Conservation (phyloP, 768 basidiomycete genomes). For the Kwoniella bestiolae region DNA sequence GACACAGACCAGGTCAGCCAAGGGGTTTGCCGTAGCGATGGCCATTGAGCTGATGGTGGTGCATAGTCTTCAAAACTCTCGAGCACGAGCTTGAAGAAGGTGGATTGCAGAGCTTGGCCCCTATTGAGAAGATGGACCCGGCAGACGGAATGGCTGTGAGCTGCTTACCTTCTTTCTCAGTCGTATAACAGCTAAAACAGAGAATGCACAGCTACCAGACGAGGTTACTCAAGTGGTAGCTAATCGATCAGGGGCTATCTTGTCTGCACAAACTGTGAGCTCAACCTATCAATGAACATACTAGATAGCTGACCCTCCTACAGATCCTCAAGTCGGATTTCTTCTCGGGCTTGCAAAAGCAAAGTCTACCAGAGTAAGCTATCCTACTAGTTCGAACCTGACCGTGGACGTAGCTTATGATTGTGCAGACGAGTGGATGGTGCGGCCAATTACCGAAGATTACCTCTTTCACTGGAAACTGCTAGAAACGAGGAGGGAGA, state of each 20-base stretch:
- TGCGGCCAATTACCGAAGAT: constrained; percentile 86
- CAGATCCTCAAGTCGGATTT: constrained; percentile 79
- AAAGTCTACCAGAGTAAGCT: constrained; percentile 87
- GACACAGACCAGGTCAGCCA: constrained; percentile 74
- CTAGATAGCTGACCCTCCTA: constrained; percentile 63
- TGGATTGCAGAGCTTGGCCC: constrained; percentile 77
- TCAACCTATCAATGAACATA: background rate
- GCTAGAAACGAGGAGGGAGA: background rate
- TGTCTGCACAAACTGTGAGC: constrained; percentile 61
- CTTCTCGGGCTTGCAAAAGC: constrained; percentile 75
- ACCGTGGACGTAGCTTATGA: no score
- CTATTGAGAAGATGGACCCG: constrained; percentile 66
- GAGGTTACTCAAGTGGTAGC: constrained; percentile 86
- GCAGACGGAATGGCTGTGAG: constrained; percentile 53
- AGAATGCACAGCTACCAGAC: constrained; percentile 65
- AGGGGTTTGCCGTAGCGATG: background rate
- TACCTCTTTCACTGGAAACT: constrained; percentile 65
- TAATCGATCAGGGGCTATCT: constrained; percentile 79
- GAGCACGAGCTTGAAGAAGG: constrained; percentile 83
- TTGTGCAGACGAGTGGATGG: constrained; percentile 75
- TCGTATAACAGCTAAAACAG: background rate
- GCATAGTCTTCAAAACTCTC: constrained; percentile 87
- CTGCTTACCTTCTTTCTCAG: background rate
- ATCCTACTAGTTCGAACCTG: no score
- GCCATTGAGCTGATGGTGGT: background rate